A percentile compares a stretch with the other conserved stretches of the same genome.
Evolutionary conservation across 306 rosid species (phyloP).

Genomic region (Gastrolobium villosum): DNA sequence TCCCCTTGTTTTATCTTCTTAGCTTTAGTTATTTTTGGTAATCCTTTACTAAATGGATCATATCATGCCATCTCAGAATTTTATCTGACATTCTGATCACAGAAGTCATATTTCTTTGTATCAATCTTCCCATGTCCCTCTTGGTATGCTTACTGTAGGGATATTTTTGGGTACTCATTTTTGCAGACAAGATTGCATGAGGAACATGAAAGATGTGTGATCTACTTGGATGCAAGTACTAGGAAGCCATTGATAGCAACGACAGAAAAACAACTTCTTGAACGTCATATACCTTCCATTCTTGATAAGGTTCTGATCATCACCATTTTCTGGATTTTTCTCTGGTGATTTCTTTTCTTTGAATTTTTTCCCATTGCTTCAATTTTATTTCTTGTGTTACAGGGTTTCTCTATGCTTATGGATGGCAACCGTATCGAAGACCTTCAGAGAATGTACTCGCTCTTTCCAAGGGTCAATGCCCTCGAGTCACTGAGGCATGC

Average conservation of each 20-base stretch:
- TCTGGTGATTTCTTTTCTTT: background rate
- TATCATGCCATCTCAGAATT: slow-evolving; percentile 39
- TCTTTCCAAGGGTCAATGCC: slow-evolving; percentile 87
- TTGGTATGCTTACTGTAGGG: slow-evolving; percentile 44
- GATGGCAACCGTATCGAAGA: slow-evolving; percentile 96
- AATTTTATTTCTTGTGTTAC: slow-evolving; percentile 38
- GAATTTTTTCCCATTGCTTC: slow-evolving; percentile 8
- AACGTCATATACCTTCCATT: slow-evolving; percentile 91
- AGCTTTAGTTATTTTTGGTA: slow-evolving; percentile 9
- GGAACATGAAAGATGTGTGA: slow-evolving; percentile 95
- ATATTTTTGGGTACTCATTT: slow-evolving; percentile 48
- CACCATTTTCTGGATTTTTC: slow-evolving; percentile 38
- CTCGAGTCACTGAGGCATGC: slow-evolving; percentile 93
- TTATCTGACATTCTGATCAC: slow-evolving; percentile 19
- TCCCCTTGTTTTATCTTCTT: slow-evolving; percentile 37
- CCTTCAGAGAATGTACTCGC: slow-evolving; percentile 87
- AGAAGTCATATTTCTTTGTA: slow-evolving; percentile 27
- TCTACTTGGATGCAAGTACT: slow-evolving; percentile 93
- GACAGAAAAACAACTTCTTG: slow-evolving; percentile 95
- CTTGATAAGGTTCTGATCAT: slow-evolving; percentile 83
- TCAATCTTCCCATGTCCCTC: slow-evolving; percentile 36
- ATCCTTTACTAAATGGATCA: slow-evolving; percentile 27
- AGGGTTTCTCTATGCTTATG: slow-evolving; percentile 96
- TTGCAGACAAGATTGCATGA: slow-evolving; percentile 95
- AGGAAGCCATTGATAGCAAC: slow-evolving; percentile 90